Conservation (phyloP, 1,284 basidiomycete species). For the Lentinula novae-zelandiae region DNA sequence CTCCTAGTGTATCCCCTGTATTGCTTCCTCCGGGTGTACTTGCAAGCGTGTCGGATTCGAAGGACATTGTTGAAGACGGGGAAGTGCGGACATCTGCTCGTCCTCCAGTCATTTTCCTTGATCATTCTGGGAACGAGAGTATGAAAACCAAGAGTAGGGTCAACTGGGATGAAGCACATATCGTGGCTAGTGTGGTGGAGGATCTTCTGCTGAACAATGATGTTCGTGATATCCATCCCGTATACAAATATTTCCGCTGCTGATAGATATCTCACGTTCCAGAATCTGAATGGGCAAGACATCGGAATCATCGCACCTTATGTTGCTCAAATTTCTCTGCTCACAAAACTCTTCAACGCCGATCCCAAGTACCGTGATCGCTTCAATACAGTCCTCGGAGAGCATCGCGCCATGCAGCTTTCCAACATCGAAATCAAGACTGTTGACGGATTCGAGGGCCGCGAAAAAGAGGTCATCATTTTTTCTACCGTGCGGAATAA, state of each 20-base stretch:
- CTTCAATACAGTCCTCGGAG: constrained; percentile 58
- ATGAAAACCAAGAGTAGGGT: constrained; percentile 64
- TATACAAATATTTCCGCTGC: constrained; percentile 2
- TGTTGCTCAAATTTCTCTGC: constrained; percentile 71
- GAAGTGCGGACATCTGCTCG: constrained; percentile 27
- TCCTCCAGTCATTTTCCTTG: constrained; percentile 72
- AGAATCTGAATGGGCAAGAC: constrained; percentile 65
- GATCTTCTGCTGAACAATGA: constrained; percentile 75
- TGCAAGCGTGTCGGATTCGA: not conserved
- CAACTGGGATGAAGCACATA: constrained; percentile 72
- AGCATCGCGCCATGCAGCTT: constrained; percentile 61
- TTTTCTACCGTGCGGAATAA: constrained; percentile 91
- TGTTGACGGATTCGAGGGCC: constrained; percentile 91
- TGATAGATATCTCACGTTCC: constrained; percentile 12
- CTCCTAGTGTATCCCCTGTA: constrained; percentile 50
- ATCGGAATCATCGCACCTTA: constrained; percentile 91
- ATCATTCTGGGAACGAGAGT: constrained; percentile 70
- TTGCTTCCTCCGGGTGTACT: constrained; percentile 17
- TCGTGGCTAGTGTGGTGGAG: constrained; percentile 76
- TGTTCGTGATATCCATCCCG: constrained; percentile 36
- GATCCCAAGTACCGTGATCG: constrained; percentile 47
- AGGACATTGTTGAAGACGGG: not conserved
- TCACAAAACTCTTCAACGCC: constrained; percentile 59
- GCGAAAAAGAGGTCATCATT: constrained; percentile 89
- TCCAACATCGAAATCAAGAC: constrained; percentile 78